A percentile compares a stretch with the other conserved stretches of the same genome.
phyloP scores from a whole-genome alignment of 164 flowering plant species.

The Umbellularia californica region DNA sequence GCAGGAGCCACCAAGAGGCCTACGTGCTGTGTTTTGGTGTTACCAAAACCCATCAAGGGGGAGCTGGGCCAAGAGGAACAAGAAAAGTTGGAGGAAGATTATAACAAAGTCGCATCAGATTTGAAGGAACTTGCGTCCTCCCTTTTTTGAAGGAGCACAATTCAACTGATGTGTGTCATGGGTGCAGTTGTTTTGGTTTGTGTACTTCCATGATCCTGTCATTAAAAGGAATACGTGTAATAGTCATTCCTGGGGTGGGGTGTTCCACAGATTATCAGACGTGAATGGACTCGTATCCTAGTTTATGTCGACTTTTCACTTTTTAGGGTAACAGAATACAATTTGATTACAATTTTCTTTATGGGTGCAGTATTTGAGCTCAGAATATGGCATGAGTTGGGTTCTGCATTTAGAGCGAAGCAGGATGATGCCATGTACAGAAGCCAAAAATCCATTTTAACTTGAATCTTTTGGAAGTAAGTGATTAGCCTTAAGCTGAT shows the following conservation, averaged over 20 bases:
- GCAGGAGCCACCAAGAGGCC: slow-evolving; percentile 96
- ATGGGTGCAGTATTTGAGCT: not conserved
- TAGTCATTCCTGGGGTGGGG: not conserved
- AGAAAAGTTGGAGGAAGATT: slow-evolving; percentile 65
- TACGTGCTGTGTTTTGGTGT: slow-evolving; percentile 85
- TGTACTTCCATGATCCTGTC: not conserved
- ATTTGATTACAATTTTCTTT: not conserved
- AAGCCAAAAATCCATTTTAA: too few relatives aligned
- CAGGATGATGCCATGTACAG: too few relatives aligned
- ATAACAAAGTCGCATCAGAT: slow-evolving; percentile 56
- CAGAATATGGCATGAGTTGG: too few relatives aligned
- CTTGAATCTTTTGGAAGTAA: too few relatives aligned
- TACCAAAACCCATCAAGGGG: slow-evolving; percentile 79
- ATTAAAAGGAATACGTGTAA: not conserved
- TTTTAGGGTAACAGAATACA: not conserved
- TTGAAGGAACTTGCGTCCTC: slow-evolving; percentile 51
- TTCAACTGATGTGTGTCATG: not conserved
- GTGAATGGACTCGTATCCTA: not conserved
- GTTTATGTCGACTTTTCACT: not conserved
- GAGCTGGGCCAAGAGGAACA: slow-evolving; percentile 60
- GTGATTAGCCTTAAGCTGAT: too few relatives aligned
- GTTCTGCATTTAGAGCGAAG: too few relatives aligned
- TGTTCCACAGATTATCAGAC: not conserved
- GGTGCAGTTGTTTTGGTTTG: not conserved
- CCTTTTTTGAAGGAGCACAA: slow-evolving; percentile 40